Evolutionary conservation across 345 rosid species (phyloP), one percentile per base, ranked within the genome.

Genomic region (Melaleuca alternifolia): DNA sequence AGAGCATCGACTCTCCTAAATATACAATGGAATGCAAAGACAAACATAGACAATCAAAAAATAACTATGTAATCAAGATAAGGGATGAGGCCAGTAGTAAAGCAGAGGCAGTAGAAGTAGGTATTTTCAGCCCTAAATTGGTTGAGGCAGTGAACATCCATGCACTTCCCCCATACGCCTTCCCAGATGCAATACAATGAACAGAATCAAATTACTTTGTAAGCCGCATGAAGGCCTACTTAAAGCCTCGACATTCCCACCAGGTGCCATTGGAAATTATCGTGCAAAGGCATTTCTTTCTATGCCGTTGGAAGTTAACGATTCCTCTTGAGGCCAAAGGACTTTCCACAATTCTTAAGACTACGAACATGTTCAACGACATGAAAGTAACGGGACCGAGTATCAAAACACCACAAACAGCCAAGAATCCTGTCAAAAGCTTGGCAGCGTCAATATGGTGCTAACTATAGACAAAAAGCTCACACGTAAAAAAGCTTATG

Each of bases 381-480:
- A 90, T 90, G 84, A 91, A 88, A 93, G 92, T 85, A 89, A 91
- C 86, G 86, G 90, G 89, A 89, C 83, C 90, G 88, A 61, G 91
- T 56, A 88, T 85, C 91, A 88, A 87, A 92, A 87, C 89, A 82
- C 87, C 92, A 89, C 28, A 88, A 84, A 90, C 52, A 85, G 91
- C 89, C 92, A 88, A 75, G 88, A 50, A 88, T 59, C 92, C 93
- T 93, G 93, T 92, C 93, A 90, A 93, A 92, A 92, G 87, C 86
- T 90, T 81, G 85, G 59, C 62, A 84, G 82, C 30, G 90, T 92
- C 87, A 90, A 93, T 91, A 91, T 77, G 18, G 52, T 54, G 84
- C 53, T 50, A 86, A 85, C 84, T 41, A 86, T 85, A 21, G 85
- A 90, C 77, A 44, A 44, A 83, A 75, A 89, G 88, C 87, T 77